Base-by-base conservation (phyloP, 1,284 basidiomycete species). In the Ganoderma boninense region DNA sequence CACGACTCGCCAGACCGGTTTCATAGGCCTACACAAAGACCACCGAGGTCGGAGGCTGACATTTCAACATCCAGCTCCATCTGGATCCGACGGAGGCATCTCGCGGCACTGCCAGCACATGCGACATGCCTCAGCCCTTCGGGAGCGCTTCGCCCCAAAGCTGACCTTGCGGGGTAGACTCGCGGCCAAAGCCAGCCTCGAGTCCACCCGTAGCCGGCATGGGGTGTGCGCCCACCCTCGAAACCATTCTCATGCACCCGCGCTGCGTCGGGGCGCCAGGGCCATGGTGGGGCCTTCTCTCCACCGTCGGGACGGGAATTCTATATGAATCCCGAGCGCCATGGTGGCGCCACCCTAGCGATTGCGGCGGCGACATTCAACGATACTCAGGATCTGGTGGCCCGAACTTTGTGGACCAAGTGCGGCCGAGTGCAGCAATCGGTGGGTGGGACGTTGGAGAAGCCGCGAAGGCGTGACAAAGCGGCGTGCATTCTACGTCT, bases 201-300 rank as follows among this genome's bases (percentile, higher is more conserved):
- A 62, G 60, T 40, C 16, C 11, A 42, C 11, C 40, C 60, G 42
- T 40, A 62, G 60, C 60, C 23, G 23, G n/a, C 14, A 44, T 23
- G n/a, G 16, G 60, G 38, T 26, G 38, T 62, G 38, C n/a, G 38
- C 59, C 35, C 59, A 14, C 38, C 18, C 2, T n/a, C 7, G 38
- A 40, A 62, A 62, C 42, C 40, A 4, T 42, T 29, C 23, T 43
- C 26, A 43, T 26, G 60, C 23, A 43, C 8, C 57, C 57, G 57
- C 40, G 60, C 60, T 44, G 60, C 60, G 60, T 43, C 38, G 60
- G 60, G 38, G 40, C 38, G 60, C 60, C 60, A 42, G 38, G 40
- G 23, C 23, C 7, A 43, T 5, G 40, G n/a, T 42, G 23, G 11
- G 23, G 40, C 18, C 23, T 6, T 32, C 54, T 32, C 54, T 43